phyloP scores from a whole-genome alignment of 148 eudicot genomes.

The Hydrangea macrophylla region DNA sequence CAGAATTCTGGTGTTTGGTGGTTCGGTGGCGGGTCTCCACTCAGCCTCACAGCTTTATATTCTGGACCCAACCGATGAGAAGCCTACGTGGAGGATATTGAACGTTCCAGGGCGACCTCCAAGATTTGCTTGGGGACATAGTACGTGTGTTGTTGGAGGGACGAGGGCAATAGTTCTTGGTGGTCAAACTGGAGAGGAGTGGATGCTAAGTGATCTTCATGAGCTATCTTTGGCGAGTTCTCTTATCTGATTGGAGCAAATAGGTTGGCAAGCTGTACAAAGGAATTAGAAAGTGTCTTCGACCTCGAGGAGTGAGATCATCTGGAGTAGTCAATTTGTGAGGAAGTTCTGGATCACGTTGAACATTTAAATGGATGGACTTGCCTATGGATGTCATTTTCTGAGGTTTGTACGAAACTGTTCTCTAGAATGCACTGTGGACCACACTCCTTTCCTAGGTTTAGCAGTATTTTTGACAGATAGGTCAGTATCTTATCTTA shows the following conservation, averaged over 20 bases:
- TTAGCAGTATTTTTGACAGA: conserved; percentile 19
- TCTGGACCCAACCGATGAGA: conserved; percentile 91
- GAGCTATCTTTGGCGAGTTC: conserved; percentile 74
- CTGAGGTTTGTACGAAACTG: conserved; percentile 35
- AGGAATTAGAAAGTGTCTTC: background rate
- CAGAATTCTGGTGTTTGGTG: conserved; percentile 86
- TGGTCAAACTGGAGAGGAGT: conserved; percentile 95
- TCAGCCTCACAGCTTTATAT: conserved; percentile 92
- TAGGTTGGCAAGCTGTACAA: conserved; percentile 11
- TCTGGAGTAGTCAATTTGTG: background rate
- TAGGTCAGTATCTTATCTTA: conserved; percentile 15
- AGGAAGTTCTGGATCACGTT: conserved; percentile 15
- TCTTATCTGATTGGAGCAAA: conserved; percentile 27
- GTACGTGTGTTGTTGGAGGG: conserved; percentile 92
- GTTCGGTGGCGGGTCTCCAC: conserved; percentile 96
- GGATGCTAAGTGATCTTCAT: conserved; percentile 87
- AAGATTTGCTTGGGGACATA: conserved; percentile 96
- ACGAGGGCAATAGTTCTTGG: conserved; percentile 96
- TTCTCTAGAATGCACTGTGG: conserved; percentile 9
- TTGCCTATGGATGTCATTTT: conserved; percentile 29
- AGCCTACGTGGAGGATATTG: conserved; percentile 89
- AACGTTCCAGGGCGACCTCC: conserved; percentile 95
- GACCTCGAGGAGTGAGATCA: conserved; percentile 10
- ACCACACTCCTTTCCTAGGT: conserved; percentile 18
- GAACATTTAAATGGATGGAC: conserved; percentile 18